These are phyloP conservation scores for Osmozyma mogii DNA, from an alignment of 805 yeast species.

Conservation along the genomic window DNA sequence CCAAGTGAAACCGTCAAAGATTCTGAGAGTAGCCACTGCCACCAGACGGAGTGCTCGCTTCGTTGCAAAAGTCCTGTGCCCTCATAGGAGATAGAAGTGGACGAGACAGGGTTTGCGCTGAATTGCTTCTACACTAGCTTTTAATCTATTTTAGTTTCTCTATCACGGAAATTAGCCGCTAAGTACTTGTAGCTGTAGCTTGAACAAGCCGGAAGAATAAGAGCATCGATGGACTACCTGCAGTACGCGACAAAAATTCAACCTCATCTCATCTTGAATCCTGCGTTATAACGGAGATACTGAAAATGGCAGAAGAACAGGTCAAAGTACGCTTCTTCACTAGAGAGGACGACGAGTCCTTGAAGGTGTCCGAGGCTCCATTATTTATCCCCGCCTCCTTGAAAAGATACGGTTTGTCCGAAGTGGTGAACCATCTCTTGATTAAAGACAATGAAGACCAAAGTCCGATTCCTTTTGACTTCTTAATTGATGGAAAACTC, in stretches of 20 bases:
- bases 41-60: neutral
- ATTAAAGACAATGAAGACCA: slow-evolving; percentile 36
- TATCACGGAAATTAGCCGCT: too few relatives aligned
- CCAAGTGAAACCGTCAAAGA: neutral
- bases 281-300: too few relatives aligned
- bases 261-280: slow-evolving; percentile 3
- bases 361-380: slow-evolving; percentile 72
- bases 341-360: slow-evolving; percentile 66
- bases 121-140: too few relatives aligned
- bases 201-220: neutral
- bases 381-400: slow-evolving; percentile 79
- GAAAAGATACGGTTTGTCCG: slow-evolving; percentile 88
- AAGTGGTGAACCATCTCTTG: slow-evolving; percentile 86
- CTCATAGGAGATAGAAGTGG: slow-evolving; percentile 3
- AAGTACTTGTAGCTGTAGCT: too few relatives aligned
- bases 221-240: neutral
- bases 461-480: slow-evolving; percentile 83
- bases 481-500: slow-evolving; percentile 77
- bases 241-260: neutral
- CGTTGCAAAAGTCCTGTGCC: slow-evolving; percentile 6
- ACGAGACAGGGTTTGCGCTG: neutral
- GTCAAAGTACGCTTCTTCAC: slow-evolving; percentile 79
- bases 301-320: slow-evolving; percentile 39
- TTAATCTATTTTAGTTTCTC: too few relatives aligned
- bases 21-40: slow-evolving; percentile 1